Evolutionary conservation across 805 yeast species (phyloP).

Genomic region (Saccharomycopsis sp.): DNA sequence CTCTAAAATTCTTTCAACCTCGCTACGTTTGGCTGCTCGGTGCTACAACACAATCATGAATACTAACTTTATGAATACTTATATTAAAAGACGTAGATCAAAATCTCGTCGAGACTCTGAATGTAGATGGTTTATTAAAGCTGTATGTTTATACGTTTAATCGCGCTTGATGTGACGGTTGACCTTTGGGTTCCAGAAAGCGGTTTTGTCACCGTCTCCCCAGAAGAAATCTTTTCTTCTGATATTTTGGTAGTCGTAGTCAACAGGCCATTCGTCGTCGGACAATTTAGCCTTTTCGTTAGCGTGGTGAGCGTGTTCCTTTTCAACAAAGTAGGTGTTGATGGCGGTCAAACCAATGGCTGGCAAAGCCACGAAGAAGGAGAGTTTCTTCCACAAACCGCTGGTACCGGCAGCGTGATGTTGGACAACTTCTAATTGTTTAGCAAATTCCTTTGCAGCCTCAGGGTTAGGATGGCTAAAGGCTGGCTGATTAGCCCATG

Average conservation of each 20-base stretch:
- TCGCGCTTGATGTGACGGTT: conserved; percentile 70
- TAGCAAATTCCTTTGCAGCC: conserved; percentile 66
- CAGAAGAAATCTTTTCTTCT: conserved; percentile 89
- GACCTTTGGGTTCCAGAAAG: conserved; percentile 90
- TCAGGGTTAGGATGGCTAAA: conserved; percentile 43
- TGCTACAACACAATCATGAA: neutral
- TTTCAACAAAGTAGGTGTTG: conserved; percentile 76
- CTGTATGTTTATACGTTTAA: conserved; percentile 4
- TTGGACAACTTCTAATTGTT: conserved; percentile 53
- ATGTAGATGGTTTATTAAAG: neutral
- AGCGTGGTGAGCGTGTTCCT: conserved; percentile 87
- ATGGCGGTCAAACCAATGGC: conserved; percentile 68
- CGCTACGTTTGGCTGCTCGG: too few relatives aligned
- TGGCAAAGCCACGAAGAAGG: conserved; percentile 76
- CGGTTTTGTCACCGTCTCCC: conserved; percentile 98
- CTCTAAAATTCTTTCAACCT: neutral
- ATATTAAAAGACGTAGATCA: neutral
- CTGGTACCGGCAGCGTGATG: conserved; percentile 79
- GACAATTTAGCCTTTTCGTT: conserved; percentile 59
- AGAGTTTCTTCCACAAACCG: conserved; percentile 77
- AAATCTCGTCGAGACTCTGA: neutral
- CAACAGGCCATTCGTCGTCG: conserved; percentile 90
- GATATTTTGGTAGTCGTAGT: conserved; percentile 86
- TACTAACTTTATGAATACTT: neutral
- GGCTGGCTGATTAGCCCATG: conserved; percentile 42